These are phyloP conservation scores for Sarcodon sp. DNA, from an alignment of 768 basidiomycete genomes.

Conservation along the genomic window DNA sequence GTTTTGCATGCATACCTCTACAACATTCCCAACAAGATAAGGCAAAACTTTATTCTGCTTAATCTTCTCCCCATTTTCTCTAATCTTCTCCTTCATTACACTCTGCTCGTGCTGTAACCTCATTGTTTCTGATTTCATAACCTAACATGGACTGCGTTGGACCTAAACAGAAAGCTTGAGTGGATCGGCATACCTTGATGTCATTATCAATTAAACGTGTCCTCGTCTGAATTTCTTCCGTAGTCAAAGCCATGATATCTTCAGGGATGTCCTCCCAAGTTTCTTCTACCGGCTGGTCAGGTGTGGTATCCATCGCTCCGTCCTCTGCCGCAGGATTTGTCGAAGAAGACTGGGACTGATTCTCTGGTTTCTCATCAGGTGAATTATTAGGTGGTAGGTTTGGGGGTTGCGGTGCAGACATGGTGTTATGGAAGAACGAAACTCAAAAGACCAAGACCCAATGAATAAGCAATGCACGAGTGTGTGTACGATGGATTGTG, in stretches of 20 bases:
- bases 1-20: conserved; percentile 54
- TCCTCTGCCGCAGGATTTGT: conserved; percentile 16
- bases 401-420: conserved; percentile 49
- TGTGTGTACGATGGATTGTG: background rate
- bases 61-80: conserved; percentile 95
- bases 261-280: conserved; percentile 88
- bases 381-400: conserved; percentile 19
- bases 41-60: conserved; percentile 99
- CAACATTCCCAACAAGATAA: conserved; percentile 95
- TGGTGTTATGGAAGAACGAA: conserved; percentile 7
- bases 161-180: background rate
- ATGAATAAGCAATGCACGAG: background rate
- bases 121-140: conserved; percentile 92
- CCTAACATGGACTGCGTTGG: conserved; percentile 30
- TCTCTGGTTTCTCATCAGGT: conserved; percentile 8
- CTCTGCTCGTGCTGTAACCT: conserved; percentile 89
- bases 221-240: conserved; percentile 84
- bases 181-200: conserved; percentile 52
- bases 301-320: conserved; percentile 58
- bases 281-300: conserved; percentile 62
- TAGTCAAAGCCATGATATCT: conserved; percentile 63
- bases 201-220: conserved; percentile 94
- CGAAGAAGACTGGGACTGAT: conserved; percentile 34
- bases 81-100: conserved; percentile 97
- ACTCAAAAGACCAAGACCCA: background rate